phyloP scores from a whole-genome alignment of 2,329 filamentous ascomycete genomes.

The Hypoxylon sp. region DNA sequence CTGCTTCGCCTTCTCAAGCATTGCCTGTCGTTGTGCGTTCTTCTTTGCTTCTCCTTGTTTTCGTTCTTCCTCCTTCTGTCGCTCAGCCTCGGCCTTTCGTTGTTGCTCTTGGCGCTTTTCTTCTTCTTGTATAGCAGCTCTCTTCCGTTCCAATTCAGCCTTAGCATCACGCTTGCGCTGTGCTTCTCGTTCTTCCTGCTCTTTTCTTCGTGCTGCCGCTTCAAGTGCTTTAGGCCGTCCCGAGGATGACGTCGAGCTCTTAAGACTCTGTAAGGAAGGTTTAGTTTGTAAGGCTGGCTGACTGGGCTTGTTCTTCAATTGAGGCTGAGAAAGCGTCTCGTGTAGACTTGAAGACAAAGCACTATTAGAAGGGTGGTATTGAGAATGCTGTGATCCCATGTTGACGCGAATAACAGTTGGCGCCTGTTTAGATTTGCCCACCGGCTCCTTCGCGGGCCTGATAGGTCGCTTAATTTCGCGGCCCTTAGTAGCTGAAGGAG shows the following conservation, averaged over 20 bases:
- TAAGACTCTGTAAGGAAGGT: conserved; percentile 71
- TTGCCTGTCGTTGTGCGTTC: conserved; percentile 73
- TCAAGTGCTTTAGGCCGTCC: conserved; percentile 79
- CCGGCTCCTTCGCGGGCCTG: conserved; percentile 73
- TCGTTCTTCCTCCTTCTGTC: conserved; percentile 72
- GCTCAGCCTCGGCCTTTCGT: conserved; percentile 72
- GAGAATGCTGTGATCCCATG: conserved; percentile 73
- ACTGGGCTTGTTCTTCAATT: conserved; percentile 75
- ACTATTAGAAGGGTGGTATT: conserved; percentile 72
- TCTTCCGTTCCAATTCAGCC: conserved; percentile 83
- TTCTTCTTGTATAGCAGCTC: conserved; percentile 76
- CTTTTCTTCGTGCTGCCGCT: conserved; percentile 83
- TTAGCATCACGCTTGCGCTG: conserved; percentile 87
- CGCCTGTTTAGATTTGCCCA: conserved; percentile 73
- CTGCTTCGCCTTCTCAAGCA: conserved; percentile 75
- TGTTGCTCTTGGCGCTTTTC: conserved; percentile 72
- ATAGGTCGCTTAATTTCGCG: conserved; percentile 71
- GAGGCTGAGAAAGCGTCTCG: conserved; percentile 67
- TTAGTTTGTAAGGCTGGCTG: conserved; percentile 75
- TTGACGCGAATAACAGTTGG: conserved; percentile 82
- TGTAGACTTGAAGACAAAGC: conserved; percentile 71
- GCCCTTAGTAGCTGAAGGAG: conserved; percentile 64
- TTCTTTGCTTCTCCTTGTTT: conserved; percentile 77
- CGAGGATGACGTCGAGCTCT: conserved; percentile 74
- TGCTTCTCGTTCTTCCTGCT: conserved; percentile 85